phyloP scores from a whole-genome alignment of 202 grass and related monocot species.

The Musa balbisiana region DNA sequence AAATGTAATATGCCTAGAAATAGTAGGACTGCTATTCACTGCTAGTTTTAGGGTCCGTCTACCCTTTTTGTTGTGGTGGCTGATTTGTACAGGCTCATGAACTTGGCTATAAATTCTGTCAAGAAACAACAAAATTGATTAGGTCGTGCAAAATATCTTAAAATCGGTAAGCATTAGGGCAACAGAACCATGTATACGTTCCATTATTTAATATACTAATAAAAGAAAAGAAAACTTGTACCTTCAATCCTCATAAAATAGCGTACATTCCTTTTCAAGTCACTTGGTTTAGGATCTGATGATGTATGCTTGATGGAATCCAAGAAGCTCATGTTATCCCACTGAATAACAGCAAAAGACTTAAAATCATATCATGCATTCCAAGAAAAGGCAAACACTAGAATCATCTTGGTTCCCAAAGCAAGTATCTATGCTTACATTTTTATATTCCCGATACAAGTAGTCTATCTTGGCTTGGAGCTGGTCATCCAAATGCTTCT shows the following conservation, averaged over 20 bases:
- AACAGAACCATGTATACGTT: not conserved
- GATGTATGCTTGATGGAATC: not conserved
- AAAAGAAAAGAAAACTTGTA: not conserved
- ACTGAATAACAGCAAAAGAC: not conserved
- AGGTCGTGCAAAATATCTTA: not conserved
- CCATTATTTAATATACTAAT: not conserved
- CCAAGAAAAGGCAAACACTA: not conserved
- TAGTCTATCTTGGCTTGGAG: slow-evolving; percentile 38
- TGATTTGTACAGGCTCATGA: slow-evolving; percentile 59
- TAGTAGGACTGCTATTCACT: not conserved
- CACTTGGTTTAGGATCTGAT: slow-evolving; percentile 11
- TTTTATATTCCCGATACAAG: slow-evolving; percentile 24
- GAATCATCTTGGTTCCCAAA: not conserved
- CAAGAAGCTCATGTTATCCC: not conserved
- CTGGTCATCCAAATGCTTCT: slow-evolving; percentile 45
- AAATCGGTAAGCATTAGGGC: not conserved
- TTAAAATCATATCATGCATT: slow-evolving; percentile 9
- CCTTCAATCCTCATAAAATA: slow-evolving; percentile 69
- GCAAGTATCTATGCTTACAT: slow-evolving; percentile 20
- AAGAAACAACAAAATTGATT: not conserved
- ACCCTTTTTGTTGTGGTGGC: slow-evolving; percentile 19
- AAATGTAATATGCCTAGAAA: not conserved
- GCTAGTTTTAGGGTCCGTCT: not conserved
- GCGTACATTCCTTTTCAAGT: slow-evolving; percentile 30
- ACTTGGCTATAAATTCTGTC: slow-evolving; percentile 61